A percentile compares a stretch with the other conserved stretches of the same genome.
Evolutionary conservation across 1,284 basidiomycete species (phyloP).

Genomic region (Earliella scabrosa): DNA sequence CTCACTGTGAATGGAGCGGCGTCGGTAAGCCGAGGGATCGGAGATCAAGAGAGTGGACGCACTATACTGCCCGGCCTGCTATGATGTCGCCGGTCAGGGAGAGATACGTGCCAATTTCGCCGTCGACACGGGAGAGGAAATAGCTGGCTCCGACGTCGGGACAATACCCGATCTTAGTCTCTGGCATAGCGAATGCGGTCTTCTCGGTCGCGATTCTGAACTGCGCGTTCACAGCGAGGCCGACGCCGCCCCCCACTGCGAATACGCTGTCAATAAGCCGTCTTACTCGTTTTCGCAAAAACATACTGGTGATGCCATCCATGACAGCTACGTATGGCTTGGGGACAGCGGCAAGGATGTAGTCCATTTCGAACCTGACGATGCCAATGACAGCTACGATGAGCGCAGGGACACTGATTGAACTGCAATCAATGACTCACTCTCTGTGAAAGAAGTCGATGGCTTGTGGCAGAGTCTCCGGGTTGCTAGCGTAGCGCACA

Average conservation of each 20-base stretch:
- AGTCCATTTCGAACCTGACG: conserved; percentile 88
- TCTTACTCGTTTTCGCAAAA: not conserved
- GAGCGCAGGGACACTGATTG: not conserved
- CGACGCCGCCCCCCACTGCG: conserved; percentile 95
- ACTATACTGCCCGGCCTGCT: conserved; percentile 84
- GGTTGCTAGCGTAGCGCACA: conserved; percentile 50
- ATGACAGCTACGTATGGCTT: conserved; percentile 92
- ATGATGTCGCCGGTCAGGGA: conserved; percentile 85
- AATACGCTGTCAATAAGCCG: conserved; percentile 2
- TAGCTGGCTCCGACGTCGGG: conserved; percentile 94
- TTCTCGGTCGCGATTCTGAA: conserved; percentile 96
- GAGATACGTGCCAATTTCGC: conserved; percentile 91
- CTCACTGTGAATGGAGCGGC: conserved; percentile 59
- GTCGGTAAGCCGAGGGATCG: conserved; percentile 2
- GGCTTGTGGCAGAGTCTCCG: conserved; percentile 61
- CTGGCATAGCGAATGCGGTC: conserved; percentile 96
- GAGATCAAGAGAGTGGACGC: conserved; percentile 38
- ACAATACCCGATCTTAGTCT: conserved; percentile 89
- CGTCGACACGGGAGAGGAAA: conserved; percentile 91
- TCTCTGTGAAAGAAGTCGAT: conserved; percentile 92
- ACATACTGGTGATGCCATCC: conserved; percentile 89
- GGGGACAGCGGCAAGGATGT: conserved; percentile 75
- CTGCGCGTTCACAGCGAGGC: conserved; percentile 85
- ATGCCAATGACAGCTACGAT: too few species aligned
- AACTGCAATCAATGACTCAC: conserved; percentile 45